phyloP scores from a whole-genome alignment of 192 early-diverging fungal genomes.

The Linnemannia exigua region DNA sequence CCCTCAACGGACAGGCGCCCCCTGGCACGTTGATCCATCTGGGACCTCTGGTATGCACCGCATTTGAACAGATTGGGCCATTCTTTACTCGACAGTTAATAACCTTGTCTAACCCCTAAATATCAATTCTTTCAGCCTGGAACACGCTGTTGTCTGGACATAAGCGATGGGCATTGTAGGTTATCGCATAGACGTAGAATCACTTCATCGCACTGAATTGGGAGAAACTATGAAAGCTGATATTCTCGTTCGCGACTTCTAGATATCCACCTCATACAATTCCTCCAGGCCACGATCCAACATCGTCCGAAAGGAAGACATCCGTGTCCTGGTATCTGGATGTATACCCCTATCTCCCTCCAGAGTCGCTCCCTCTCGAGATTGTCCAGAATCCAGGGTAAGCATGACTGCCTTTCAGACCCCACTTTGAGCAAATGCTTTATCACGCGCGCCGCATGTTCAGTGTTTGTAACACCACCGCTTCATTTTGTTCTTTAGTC shows the following conservation, averaged over 20 bases:
- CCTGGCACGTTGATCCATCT: constrained; percentile 62
- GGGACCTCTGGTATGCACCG: constrained; percentile 55
- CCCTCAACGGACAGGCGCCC: constrained; percentile 58
- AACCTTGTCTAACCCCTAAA: not conserved
- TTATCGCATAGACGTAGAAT: not conserved
- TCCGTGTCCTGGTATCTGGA: constrained; percentile 65
- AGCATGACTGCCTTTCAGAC: not conserved
- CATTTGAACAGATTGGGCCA: not conserved
- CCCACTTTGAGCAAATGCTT: too few relatives aligned
- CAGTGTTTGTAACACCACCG: too few relatives aligned
- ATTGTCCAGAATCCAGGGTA: constrained; percentile 62
- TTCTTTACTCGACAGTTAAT: not conserved
- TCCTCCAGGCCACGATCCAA: constrained; percentile 56
- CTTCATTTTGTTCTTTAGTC: constrained; percentile 4
- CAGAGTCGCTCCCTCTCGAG: constrained; percentile 55
- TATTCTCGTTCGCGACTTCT: not conserved
- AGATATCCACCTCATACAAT: constrained; percentile 58
- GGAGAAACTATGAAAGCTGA: too few relatives aligned
- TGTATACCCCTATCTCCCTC: constrained; percentile 57
- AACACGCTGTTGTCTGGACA: constrained; percentile 61
- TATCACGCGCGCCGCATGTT: too few relatives aligned
- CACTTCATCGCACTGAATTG: not conserved
- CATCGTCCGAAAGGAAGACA: constrained; percentile 29
- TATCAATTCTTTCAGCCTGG: constrained; percentile 38
- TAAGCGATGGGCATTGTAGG: constrained; percentile 68